Conservation (phyloP, 495 filamentous ascomycete genomes). For the Penicillium malachiteum region DNA sequence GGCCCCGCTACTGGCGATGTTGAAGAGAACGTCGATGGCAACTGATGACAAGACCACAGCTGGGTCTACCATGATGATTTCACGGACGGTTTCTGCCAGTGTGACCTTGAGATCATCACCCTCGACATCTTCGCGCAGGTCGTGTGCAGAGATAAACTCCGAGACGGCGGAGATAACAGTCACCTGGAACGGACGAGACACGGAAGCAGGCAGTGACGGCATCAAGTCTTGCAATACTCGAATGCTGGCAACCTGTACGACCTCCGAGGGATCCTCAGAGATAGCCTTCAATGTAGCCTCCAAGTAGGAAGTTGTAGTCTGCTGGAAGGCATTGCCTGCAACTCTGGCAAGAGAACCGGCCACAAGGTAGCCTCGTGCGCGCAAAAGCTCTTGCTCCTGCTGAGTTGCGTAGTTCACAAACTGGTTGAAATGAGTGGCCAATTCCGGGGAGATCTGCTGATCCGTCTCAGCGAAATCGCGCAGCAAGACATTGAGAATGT, state of each 20-base stretch:
- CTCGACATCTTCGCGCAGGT: constrained; percentile 77
- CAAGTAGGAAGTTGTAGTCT: constrained; percentile 59
- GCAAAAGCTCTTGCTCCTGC: constrained; percentile 64
- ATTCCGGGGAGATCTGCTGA: constrained; percentile 60
- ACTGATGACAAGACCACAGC: constrained; percentile 65
- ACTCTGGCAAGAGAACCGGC: constrained; percentile 68
- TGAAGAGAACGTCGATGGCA: constrained; percentile 83
- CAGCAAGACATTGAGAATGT: constrained; percentile 74
- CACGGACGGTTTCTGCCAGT: constrained; percentile 81
- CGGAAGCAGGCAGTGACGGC: constrained; percentile 50
- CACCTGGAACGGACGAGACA: constrained; percentile 62
- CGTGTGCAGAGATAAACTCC: constrained; percentile 71
- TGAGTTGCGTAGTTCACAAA: constrained; percentile 78
- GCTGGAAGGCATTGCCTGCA: constrained; percentile 54
- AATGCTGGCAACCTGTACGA: constrained; percentile 89
- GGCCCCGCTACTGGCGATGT: constrained; percentile 81
- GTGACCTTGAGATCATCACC: constrained; percentile 90
- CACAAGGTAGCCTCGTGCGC: constrained; percentile 81
- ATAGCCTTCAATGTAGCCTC: constrained; percentile 75
- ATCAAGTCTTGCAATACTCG: constrained; percentile 85
- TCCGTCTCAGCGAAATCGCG: constrained; percentile 76
- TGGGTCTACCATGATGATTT: constrained; percentile 76
- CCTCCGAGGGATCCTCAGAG: constrained; percentile 69
- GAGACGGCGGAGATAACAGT: constrained; percentile 75
- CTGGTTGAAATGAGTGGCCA: constrained; percentile 69